Evolutionary conservation across 2,329 filamentous ascomycete species (phyloP).

Genomic region (Hymenoscyphus infarciens): DNA sequence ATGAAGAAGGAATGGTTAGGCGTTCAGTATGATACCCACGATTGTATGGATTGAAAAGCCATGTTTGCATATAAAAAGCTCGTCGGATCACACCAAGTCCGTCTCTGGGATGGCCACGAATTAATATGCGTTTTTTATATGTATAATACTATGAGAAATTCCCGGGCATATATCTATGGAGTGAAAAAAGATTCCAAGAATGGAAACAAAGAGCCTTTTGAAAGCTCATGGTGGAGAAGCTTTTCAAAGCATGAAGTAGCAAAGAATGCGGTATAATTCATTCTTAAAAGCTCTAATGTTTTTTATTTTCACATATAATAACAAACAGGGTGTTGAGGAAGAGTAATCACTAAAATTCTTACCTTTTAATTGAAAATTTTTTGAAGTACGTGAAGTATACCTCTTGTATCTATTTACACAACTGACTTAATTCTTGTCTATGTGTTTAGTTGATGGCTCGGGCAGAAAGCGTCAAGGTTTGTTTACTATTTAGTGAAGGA

Average conservation of each 20-base stretch:
- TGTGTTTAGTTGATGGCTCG: no score
- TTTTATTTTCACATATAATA: background rate
- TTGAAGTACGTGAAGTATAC: no score
- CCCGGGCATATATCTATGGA: background rate
- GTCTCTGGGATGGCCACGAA: background rate
- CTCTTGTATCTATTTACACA: no score
- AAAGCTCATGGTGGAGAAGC: background rate
- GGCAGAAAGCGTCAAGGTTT: no score
- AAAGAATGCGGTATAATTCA: background rate
- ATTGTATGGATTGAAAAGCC: background rate
- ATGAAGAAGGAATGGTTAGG: background rate
- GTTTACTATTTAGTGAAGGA: no score
- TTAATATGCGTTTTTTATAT: no score
- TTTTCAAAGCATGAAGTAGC: background rate
- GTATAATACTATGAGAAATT: background rate
- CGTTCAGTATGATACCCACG: slow-evolving; percentile 1
- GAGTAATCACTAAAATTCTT: background rate
- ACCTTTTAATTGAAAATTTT: no score
- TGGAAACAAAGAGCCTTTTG: background rate
- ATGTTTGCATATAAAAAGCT: background rate
- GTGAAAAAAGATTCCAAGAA: background rate
- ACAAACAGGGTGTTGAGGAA: background rate
- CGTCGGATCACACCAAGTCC: background rate
- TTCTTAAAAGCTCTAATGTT: background rate
- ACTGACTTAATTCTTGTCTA: no score